Conservation (phyloP, 345 rosid species). For the Eutrema heterophyllum region DNA sequence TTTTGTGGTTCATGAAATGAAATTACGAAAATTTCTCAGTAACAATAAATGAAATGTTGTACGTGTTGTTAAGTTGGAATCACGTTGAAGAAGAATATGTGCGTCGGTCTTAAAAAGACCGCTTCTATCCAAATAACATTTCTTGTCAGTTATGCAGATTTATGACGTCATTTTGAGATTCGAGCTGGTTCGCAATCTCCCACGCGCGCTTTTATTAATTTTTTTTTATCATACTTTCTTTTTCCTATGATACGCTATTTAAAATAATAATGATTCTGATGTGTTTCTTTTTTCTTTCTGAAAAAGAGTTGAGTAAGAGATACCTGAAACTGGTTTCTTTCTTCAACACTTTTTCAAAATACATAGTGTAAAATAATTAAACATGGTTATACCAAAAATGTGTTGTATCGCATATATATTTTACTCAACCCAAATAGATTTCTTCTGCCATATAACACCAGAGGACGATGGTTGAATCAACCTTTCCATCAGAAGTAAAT, state of each 20-base stretch:
- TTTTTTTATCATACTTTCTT: neutral
- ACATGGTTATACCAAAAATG: constrained; percentile 11
- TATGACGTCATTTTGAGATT: constrained; percentile 18
- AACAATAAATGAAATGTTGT: neutral
- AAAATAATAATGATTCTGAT: neutral
- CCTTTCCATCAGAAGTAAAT: neutral
- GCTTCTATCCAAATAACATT: constrained; percentile 21
- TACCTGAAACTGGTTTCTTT: constrained; percentile 2
- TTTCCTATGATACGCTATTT: neutral
- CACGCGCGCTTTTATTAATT: neutral
- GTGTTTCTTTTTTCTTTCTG: neutral
- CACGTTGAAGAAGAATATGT: constrained; percentile 22
- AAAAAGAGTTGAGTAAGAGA: constrained; percentile 3
- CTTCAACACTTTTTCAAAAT: neutral
- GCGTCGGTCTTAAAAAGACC: constrained; percentile 23
- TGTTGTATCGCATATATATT: constrained; percentile 1
- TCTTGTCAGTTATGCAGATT: constrained; percentile 22
- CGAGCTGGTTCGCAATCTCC: neutral
- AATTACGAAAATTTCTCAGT: neutral
- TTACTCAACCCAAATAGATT: constrained; percentile 1
- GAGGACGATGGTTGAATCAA: neutral
- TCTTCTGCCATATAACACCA: neutral
- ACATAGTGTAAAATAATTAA: neutral
- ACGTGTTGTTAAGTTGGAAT: neutral
- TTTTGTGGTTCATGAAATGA: neutral